These are phyloP conservation scores for Stachybotrys echinatus DNA, from an alignment of 2,329 filamentous ascomycete species.

Conservation along the genomic window DNA sequence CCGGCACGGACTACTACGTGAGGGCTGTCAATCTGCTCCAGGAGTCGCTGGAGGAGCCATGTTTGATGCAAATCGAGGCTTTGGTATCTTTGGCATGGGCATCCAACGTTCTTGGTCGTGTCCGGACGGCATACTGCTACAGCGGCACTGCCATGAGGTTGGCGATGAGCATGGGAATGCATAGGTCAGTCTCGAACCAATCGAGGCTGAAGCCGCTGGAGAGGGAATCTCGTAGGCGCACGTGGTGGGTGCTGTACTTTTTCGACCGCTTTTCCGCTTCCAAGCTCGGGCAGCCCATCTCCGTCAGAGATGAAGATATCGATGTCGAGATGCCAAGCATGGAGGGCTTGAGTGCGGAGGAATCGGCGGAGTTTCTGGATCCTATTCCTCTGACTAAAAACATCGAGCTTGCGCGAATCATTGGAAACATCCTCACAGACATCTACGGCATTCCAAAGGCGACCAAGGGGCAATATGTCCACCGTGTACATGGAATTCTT, in stretches of 20 bases:
- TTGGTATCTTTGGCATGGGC: conserved; percentile 24
- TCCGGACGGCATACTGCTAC: conserved; percentile 24
- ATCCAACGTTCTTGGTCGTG: conserved; percentile 27
- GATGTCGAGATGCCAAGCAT: conserved; percentile 24
- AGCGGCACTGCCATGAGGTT: conserved; percentile 30
- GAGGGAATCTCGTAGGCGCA: conserved; percentile 16
- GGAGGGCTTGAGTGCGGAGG: conserved; percentile 18
- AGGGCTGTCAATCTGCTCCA: conserved; percentile 31
- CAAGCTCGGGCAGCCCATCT: conserved; percentile 24
- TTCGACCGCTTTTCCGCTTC: conserved; percentile 25
- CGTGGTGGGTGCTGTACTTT: conserved; percentile 28
- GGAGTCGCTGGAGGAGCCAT: conserved; percentile 36
- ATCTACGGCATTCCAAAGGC: conserved; percentile 22
- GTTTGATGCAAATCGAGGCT: conserved; percentile 36
- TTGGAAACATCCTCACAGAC: conserved; percentile 22
- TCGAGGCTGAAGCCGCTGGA: conserved; percentile 15
- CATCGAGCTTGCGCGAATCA: conserved; percentile 21
- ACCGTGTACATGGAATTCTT: conserved; percentile 19
- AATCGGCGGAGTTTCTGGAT: conserved; percentile 21
- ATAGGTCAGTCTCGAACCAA: conserved; percentile 22
- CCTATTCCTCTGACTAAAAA: conserved; percentile 20
- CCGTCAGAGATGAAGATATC: conserved; percentile 23
- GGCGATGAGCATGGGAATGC: conserved; percentile 34
- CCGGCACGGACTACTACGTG: conserved; percentile 37
- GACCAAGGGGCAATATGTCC: conserved; percentile 19